These are phyloP conservation scores for Ganoderma lingzhi DNA, from an alignment of 1,284 basidiomycete species.

Conservation along the genomic window DNA sequence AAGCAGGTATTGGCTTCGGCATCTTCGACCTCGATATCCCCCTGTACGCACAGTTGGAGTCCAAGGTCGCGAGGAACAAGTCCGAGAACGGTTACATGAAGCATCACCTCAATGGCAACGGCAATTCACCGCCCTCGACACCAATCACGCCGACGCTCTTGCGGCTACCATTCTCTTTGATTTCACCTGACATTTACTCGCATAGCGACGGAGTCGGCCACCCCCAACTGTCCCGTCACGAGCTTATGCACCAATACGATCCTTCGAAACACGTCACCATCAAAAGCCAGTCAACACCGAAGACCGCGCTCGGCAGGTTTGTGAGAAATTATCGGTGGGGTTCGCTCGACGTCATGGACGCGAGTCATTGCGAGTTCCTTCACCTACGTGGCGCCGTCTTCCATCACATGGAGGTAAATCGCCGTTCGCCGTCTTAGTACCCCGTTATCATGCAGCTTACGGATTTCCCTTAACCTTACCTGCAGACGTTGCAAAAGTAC, in stretches of 20 bases:
- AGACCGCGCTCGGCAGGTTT: constrained; percentile 66
- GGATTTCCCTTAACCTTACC: constrained; percentile 26
- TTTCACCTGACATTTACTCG: constrained; percentile 82
- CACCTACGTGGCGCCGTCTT: constrained; percentile 78
- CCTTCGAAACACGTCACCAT: constrained; percentile 53
- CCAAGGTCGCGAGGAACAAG: constrained; percentile 44
- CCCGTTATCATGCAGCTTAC: constrained; percentile 27
- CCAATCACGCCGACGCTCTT: constrained; percentile 63
- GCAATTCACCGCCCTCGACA: constrained; percentile 69
- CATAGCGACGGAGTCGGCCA: constrained; percentile 79
- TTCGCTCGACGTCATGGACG: constrained; percentile 78
- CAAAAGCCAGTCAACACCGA: constrained; percentile 45
- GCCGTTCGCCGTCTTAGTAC: constrained; percentile 38
- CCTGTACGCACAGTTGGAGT: constrained; percentile 52
- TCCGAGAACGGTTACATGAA: constrained; percentile 58
- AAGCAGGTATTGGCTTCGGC: constrained; percentile 84
- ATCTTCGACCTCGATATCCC: constrained; percentile 78
- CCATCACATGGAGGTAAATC: constrained; percentile 78
- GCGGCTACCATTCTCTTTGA: constrained; percentile 78
- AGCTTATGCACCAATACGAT: constrained; percentile 74
- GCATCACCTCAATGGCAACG: constrained; percentile 55
- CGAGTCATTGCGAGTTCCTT: constrained; percentile 79
- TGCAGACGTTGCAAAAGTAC: constrained; percentile 81
- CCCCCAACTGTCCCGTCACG: constrained; percentile 62
- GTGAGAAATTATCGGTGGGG: constrained; percentile 82